Evolutionary conservation across 306 rosid species (phyloP).

Genomic region (Ceratonia siliqua): DNA sequence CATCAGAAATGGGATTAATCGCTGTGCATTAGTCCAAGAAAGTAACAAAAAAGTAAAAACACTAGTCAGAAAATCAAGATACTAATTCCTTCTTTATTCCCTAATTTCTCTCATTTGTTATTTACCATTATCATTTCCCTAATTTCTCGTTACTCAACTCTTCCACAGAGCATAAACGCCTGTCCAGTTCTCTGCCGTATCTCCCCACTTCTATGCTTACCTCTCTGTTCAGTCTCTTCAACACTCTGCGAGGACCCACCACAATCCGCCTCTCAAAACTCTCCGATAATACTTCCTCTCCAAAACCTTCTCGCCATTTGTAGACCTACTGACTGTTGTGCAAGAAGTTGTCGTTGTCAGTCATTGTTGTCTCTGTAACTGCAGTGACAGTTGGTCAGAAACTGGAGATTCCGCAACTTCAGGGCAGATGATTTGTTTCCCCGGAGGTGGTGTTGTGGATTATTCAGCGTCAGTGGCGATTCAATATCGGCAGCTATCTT

Average conservation of each 20-base stretch:
- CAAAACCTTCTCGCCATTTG: slow-evolving; percentile 4
- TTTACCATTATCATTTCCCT: neutral
- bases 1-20: neutral
- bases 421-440: neutral
- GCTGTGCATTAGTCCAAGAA: slow-evolving; percentile 13
- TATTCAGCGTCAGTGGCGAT: neutral
- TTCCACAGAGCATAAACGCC: slow-evolving; percentile 37
- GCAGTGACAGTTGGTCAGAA: slow-evolving; percentile 28
- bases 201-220: neutral
- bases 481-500: neutral
- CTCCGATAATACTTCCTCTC: slow-evolving; percentile 45
- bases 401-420: neutral
- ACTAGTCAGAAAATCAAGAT: neutral
- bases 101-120: neutral
- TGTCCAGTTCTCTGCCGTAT: slow-evolving; percentile 9
- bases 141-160: slow-evolving; percentile 67
- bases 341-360: neutral
- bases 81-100: neutral
- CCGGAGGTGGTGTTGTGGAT: neutral
- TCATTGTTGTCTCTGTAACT: slow-evolving; percentile 29
- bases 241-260: slow-evolving; percentile 17
- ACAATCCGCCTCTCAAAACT: slow-evolving; percentile 23
- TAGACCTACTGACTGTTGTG: neutral
- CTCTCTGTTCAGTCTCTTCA: slow-evolving; percentile 40
- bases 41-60: neutral